Evolutionary conservation across 2,329 filamentous ascomycete genomes (phyloP).

Genomic region (Gaeumannomyces tritici): DNA sequence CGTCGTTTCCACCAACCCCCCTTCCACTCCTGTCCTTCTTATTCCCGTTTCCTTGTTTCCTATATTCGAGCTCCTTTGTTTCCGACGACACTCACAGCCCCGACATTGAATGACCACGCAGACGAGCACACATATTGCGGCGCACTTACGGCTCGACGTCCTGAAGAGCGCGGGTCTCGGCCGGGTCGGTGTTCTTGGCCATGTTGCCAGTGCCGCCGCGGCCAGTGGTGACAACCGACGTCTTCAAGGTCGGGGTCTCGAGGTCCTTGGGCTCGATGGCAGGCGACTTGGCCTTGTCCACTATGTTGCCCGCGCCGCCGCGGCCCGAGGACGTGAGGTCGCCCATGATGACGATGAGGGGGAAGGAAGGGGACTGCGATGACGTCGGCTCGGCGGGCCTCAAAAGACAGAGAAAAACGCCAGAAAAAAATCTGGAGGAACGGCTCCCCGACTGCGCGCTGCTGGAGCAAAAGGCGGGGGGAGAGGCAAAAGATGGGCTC

Average conservation of each 20-base stretch:
- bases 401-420: too few relatives aligned
- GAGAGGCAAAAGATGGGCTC: too few relatives aligned
- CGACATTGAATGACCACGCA: neutral
- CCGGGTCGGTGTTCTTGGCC: constrained; percentile 61
- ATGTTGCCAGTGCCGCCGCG: constrained; percentile 86
- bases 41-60: too few relatives aligned
- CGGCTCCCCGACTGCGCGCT: too few relatives aligned
- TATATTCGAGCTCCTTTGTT: neutral
- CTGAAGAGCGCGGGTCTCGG: constrained; percentile 68
- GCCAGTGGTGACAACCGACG: constrained; percentile 77
- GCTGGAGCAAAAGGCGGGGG: neutral
- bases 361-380: too few relatives aligned
- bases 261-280: constrained; percentile 53
- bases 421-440: too few relatives aligned
- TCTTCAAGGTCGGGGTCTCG: constrained; percentile 75
- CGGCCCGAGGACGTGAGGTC: constrained; percentile 58
- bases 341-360: constrained; percentile 20
- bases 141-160: constrained; percentile 63
- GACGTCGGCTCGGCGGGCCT: too few relatives aligned
- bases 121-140: neutral
- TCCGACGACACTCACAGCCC: neutral
- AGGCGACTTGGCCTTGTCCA: constrained; percentile 37
- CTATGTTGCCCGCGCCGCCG: constrained; percentile 71
- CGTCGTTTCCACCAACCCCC: neutral
- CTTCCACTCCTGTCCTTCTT: too few relatives aligned